Base-by-base conservation (phyloP, 169 alveolate species). In the Perkinsus olseni region DNA sequence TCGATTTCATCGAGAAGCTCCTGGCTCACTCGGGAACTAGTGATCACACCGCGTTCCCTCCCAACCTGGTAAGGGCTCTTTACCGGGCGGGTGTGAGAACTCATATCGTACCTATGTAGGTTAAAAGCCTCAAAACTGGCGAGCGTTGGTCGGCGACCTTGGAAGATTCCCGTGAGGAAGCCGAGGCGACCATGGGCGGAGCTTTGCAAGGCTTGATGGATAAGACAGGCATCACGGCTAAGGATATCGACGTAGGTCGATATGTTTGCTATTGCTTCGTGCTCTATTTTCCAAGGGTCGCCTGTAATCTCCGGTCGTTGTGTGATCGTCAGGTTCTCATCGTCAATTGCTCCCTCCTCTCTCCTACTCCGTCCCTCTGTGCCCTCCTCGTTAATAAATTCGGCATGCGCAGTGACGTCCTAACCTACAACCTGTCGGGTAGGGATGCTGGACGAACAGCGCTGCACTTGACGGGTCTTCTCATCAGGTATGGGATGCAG, bases 281-380 rank as follows among this genome's bases (percentile, higher is more conserved):
- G n/a, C n/a, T n/a, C n/a, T n/a, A n/a, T n/a, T n/a, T n/a, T n/a
- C n/a, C n/a, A n/a, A 45, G 62, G 17, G 24, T 17, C 62, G 17
- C 6, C 62, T 6, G 6, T 45, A 6, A 45, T 45, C 24, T 10
- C 6, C 17, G 62, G 17, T 17, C 62, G 17, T 6, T 17, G 62
- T 45, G 6, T 6, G 24, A 10, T 45, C 17, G 17, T 45, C 62
- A 45, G 62, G 62, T 38, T 28, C 92, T 91, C 62, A 34, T 91
- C 50, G 62, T 91, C 36, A 91, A 91, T 24, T 37, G 50, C 50
- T 38, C 74, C 13, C 62, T 91, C 38, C 40, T 91, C 62, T 91
- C 74, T 34, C 92, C 92, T 21, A 91, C 92, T 13, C 92, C 92
- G 36, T 91, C 92, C 62, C 38, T 91, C n/a, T 91, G 92, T 48